phyloP scores from a whole-genome alignment of 805 yeast species.

The Saccharomycopsis sp. region DNA sequence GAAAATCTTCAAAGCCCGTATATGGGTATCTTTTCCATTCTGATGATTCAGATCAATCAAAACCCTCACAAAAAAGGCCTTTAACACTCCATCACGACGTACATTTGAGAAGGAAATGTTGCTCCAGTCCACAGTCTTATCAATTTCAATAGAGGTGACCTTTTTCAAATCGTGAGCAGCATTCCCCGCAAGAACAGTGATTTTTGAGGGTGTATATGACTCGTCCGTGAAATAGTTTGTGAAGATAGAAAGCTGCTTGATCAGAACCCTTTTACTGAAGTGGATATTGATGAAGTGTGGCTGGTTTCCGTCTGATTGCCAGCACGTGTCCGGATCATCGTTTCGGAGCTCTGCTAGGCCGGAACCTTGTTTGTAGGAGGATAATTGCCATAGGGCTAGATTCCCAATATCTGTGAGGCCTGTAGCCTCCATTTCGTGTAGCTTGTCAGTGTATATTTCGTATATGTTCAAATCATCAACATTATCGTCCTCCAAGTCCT shows the following conservation, averaged over 20 bases:
- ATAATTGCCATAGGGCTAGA: constrained; percentile 77
- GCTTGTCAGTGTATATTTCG: constrained; percentile 12
- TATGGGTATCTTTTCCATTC: constrained; percentile 92
- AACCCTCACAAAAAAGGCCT: constrained; percentile 60
- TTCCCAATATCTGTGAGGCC: constrained; percentile 73
- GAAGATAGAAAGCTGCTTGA: constrained; percentile 64
- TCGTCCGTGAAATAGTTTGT: constrained; percentile 72
- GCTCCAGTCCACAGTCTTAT: constrained; percentile 75
- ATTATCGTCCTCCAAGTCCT: constrained; percentile 11
- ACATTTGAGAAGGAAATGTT: constrained; percentile 52
- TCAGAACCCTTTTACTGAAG: constrained; percentile 67
- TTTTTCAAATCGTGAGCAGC: constrained; percentile 73
- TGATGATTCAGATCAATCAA: constrained; percentile 75
- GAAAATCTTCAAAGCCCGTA: constrained; percentile 61
- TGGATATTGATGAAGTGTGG: constrained; percentile 80
- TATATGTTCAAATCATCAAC: constrained; percentile 4
- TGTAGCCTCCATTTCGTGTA: constrained; percentile 46
- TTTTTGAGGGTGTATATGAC: constrained; percentile 80
- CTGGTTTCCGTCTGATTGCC: constrained; percentile 94
- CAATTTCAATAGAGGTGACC: constrained; percentile 51
- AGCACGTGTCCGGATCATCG: constrained; percentile 62
- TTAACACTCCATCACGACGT: constrained; percentile 48
- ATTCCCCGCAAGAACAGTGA: constrained; percentile 63
- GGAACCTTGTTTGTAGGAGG: constrained; percentile 66
- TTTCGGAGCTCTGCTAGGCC: constrained; percentile 70